phyloP scores from a whole-genome alignment of 2,329 filamentous ascomycete genomes.

The Cladosporium sp. region DNA sequence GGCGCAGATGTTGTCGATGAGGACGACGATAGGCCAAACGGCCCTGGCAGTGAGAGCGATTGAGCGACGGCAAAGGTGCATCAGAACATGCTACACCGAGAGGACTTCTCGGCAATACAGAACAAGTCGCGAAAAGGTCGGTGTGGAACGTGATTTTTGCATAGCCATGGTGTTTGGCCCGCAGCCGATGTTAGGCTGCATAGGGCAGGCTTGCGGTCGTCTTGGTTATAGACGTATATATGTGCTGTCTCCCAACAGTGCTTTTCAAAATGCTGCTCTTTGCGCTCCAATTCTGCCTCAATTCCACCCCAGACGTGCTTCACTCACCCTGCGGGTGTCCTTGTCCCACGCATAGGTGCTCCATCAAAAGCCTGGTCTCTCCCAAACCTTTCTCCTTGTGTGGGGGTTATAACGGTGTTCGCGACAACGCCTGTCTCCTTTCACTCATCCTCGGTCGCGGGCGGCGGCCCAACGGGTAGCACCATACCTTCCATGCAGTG shows the following conservation, averaged over 20 bases:
- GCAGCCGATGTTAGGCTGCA: neutral
- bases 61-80: constrained; percentile 21
- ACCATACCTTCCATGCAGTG: constrained; percentile 76
- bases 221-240: constrained; percentile 16
- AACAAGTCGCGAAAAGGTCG: neutral
- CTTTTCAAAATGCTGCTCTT: neutral
- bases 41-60: constrained; percentile 51
- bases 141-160: constrained; percentile 10
- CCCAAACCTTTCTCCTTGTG: neutral
- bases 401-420: neutral
- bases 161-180: constrained; percentile 18
- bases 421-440: neutral
- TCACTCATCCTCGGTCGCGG: constrained; percentile 18
- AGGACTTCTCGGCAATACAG: neutral
- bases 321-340: neutral
- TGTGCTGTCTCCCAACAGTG: neutral
- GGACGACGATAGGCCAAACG: constrained; percentile 40
- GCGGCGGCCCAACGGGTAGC: constrained; percentile 52
- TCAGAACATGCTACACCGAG: neutral
- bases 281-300: neutral
- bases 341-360: neutral
- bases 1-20: constrained; percentile 52
- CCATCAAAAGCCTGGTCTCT: neutral
- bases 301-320: constrained; percentile 1
- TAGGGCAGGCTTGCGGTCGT: neutral